phyloP scores from a whole-genome alignment of 352 stramenopile genomes.

The Globisporangium middletonii region DNA sequence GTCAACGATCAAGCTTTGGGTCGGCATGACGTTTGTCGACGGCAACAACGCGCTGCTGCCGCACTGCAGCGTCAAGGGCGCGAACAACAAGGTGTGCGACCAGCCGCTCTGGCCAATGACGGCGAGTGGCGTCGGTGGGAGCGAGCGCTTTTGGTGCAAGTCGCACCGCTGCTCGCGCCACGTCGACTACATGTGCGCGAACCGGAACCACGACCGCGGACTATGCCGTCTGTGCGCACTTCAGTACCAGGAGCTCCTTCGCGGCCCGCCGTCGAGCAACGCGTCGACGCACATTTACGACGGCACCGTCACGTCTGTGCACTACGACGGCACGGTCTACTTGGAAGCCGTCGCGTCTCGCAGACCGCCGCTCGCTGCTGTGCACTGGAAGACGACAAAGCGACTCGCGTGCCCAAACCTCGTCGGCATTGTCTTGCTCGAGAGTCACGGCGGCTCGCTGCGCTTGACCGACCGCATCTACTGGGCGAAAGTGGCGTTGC shows the following conservation, averaged over 20 bases:
- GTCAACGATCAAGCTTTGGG: conserved; percentile 69
- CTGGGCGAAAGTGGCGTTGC: conserved; percentile 72
- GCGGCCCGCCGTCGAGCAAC: conserved; percentile 40
- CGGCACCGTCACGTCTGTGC: conserved; percentile 32
- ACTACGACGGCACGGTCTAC: conserved; percentile 59
- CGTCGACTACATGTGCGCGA: conserved; percentile 58
- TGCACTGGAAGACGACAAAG: conserved; percentile 83
- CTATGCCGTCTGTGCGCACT: conserved; percentile 55
- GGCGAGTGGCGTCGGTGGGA: conserved; percentile 11
- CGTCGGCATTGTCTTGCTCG: conserved; percentile 69
- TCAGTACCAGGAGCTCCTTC: conserved; percentile 42
- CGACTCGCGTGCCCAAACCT: conserved; percentile 72
- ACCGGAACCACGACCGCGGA: conserved; percentile 43
- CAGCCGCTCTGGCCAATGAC: conserved; percentile 61
- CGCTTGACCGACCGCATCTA: conserved; percentile 47
- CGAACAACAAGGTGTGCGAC: conserved; percentile 54
- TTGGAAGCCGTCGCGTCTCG: conserved; percentile 53
- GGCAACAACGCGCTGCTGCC: conserved; percentile 78
- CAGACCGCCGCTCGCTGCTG: conserved; percentile 39
- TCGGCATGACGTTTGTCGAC: conserved; percentile 86
- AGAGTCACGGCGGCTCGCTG: conserved; percentile 39
- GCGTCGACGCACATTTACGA: conserved; percentile 86
- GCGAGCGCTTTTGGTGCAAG: conserved; percentile 27
- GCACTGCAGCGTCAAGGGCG: conserved; percentile 45
- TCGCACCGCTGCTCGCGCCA: conserved; percentile 38